Conservation (phyloP, 345 rosid genomes). For the Camelina laxa region DNA sequence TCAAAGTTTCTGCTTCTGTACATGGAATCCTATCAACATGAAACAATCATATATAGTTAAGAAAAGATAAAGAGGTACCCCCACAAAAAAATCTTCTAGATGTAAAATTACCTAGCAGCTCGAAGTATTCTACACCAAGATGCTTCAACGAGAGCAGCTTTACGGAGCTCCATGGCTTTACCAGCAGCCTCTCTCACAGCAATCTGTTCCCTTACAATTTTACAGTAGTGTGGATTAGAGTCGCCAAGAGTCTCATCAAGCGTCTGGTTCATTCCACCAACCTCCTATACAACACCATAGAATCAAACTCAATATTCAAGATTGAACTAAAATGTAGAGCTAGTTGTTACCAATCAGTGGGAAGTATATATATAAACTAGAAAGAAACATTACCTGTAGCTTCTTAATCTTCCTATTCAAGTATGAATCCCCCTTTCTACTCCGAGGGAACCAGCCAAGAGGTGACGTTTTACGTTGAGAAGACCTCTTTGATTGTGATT, state of each 20-base stretch:
- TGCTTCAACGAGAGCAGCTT: conserved; percentile 91
- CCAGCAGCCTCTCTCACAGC: conserved; percentile 90
- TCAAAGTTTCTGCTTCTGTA: conserved; percentile 70
- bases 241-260: conserved; percentile 90
- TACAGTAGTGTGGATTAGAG: conserved; percentile 89
- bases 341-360: background rate
- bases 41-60: background rate
- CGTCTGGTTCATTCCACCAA: conserved; percentile 84
- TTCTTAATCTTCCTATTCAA: conserved; percentile 81
- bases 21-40: conserved; percentile 61
- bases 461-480: conserved; percentile 80
- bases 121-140: conserved; percentile 91
- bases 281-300: conserved; percentile 65
- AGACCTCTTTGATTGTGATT: conserved; percentile 81
- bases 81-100: background rate
- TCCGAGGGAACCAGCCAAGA: conserved; percentile 73
- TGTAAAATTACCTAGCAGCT: conserved; percentile 72
- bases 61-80: background rate
- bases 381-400: conserved; percentile 70
- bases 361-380: background rate
- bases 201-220: conserved; percentile 86
- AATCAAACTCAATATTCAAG: background rate
- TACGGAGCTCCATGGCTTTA: conserved; percentile 84
- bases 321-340: background rate
- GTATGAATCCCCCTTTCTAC: conserved; percentile 81